Evolutionary conservation across 257 asterid genomes (phyloP), one percentile per base, ranked within the genome.

Genomic region (Knoxia roxburghii): DNA sequence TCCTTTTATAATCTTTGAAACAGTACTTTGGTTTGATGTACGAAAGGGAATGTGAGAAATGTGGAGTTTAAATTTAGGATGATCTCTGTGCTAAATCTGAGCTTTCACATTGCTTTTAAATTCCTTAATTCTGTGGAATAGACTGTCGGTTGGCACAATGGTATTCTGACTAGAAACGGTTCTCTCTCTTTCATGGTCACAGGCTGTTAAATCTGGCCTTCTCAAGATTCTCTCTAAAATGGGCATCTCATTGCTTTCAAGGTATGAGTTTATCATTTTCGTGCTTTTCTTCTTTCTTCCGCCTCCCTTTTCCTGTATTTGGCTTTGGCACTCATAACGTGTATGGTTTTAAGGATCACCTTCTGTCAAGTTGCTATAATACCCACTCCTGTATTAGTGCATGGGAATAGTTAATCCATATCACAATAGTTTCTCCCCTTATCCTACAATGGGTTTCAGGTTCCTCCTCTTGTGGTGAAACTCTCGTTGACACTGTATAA

Each of bases 241-340:
- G 99, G 99, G 99, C 52, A 93, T 93, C 85, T 93, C 97, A 64
- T 78, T 93, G 87, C 99, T 93, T 72, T 86, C 99, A 62, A 93
- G 99, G 99, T 90, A 78, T 53, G 65, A 59, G 60, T 56, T 56
- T 61, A 55, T 75, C 29, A 26, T 41, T 35, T 73, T 59, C 24
- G 20, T 40, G 41, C 30, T 13, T 39, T 51, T 29, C 45, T 27
- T 46, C 48, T 11, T 26, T 15, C 6, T 37, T 37, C 6, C 9
- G 9, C 50, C 32, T 37, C 7, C 20, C 7, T 60, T 45, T 37
- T 67, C 67, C 17, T 26, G 57, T 30, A n/a, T 24, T 1, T 67
- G 26, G 23, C 6, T 21, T 7, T 46, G 23, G 35, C 29, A 41
- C 32, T 50, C 27, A 26, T 43, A 64, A 7, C 21, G 12, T 20